Conservation (phyloP, 306 rosid genomes). For the Vigna radiata region DNA sequence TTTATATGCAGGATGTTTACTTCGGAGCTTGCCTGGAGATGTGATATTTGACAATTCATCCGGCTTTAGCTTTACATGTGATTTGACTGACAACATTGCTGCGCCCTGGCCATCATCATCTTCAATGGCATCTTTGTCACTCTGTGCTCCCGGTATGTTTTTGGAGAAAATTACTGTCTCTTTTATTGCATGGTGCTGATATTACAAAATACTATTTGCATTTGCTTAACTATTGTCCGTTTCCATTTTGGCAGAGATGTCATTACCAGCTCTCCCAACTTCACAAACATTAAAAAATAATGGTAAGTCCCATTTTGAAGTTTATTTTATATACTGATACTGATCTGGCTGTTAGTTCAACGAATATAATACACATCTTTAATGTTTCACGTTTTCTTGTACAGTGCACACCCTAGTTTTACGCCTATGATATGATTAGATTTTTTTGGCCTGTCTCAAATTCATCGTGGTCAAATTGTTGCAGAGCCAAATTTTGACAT, state of each 20-base stretch:
- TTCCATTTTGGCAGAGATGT: slow-evolving; percentile 78
- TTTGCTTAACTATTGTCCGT: slow-evolving; percentile 19
- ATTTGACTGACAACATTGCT: slow-evolving; percentile 86
- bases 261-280: slow-evolving; percentile 93
- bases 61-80: slow-evolving; percentile 91
- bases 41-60: slow-evolving; percentile 82
- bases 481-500: slow-evolving; percentile 35
- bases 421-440: background rate
- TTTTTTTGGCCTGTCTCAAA: background rate
- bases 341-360: background rate
- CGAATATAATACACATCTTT: background rate
- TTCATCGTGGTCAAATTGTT: background rate
- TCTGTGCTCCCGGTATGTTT: slow-evolving; percentile 94
- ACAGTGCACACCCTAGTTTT: background rate
- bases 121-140: slow-evolving; percentile 77
- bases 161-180: background rate
- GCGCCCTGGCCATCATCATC: slow-evolving; percentile 99
- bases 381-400: background rate
- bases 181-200: slow-evolving; percentile 11
- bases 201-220: slow-evolving; percentile 26
- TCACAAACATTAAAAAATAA: slow-evolving; percentile 79
- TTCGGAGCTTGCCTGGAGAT: slow-evolving; percentile 90
- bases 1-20: slow-evolving; percentile 80
- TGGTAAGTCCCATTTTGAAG: slow-evolving; percentile 63
- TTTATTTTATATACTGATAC: background rate